Conservation (phyloP, 331 rosid genomes). For the Ulmus americana region DNA sequence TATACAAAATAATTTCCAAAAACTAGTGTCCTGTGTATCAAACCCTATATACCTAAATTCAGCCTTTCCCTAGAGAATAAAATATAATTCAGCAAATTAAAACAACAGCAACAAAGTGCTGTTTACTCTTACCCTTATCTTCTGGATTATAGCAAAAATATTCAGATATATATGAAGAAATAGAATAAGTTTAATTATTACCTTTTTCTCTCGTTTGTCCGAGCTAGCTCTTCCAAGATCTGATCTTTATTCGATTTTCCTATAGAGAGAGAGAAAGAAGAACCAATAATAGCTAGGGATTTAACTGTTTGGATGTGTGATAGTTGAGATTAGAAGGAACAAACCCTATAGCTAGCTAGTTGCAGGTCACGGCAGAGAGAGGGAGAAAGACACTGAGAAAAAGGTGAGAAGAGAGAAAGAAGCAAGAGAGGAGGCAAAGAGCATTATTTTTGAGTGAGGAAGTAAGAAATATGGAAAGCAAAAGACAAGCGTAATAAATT, state of each 20-base stretch:
- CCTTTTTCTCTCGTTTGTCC: conserved; percentile 31
- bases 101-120: neutral
- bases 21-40: conserved; percentile 1
- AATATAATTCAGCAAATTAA: neutral
- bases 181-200: conserved; percentile 9
- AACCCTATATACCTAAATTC: neutral
- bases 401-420: conserved; percentile 11
- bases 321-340: conserved; percentile 7
- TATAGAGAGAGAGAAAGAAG: neutral
- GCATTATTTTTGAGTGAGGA: conserved; percentile 46
- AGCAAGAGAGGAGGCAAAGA: conserved; percentile 45
- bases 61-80: neutral
- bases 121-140: conserved; percentile 13
- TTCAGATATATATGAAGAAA: neutral
- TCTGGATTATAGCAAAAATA: neutral
- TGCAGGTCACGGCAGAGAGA: neutral
- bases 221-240: conserved; percentile 39
- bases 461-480: conserved; percentile 37
- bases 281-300: conserved; percentile 16
- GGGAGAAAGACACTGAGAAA: conserved; percentile 17
- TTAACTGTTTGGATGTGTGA: conserved; percentile 30
- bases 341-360: conserved; percentile 26
- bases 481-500: conserved; percentile 51
- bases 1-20: too few species aligned
- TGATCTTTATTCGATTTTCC: conserved; percentile 31